Base-by-base conservation (phyloP, 1,139 yeast species). In the Scheffersomyces titani region DNA sequence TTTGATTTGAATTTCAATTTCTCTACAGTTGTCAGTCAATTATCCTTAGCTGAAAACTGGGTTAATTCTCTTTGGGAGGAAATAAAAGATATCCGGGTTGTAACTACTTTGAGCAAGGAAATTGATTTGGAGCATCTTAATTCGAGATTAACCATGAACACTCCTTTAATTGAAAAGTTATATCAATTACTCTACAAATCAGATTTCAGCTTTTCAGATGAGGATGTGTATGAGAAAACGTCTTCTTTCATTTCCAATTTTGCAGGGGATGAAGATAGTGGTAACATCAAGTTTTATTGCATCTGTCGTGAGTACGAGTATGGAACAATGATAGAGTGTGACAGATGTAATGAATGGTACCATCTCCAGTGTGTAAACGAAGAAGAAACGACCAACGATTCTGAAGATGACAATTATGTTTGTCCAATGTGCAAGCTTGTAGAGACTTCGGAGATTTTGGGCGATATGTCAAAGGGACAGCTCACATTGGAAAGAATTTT, bases 291-390 rank as follows among this genome's bases (percentile, higher is more conserved):
- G 52, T 73, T 70, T 36, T 90, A 87, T 67, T 91, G 97, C 68
- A 72, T 88, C 53, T 91, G 97, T 70, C 82, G 96, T 50, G 83
- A 81, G 56, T 74, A 76, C 21, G 96, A 90, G 65, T 80, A 79
- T 57, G 94, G 92, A 1, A 77, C 83, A 0, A 90, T 91, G 96
- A 83, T 90, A 52, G 91, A 87, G 63, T 92, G 97, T 72, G 96
- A 89, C 60, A 70, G 70, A 36, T 91, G 97, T 70, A 81, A 84
- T 54, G 96, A 90, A 66, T 89, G 96, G 96, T 91, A 85, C 68
- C 97, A 91, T 68, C 82, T 83, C 53, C 77, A 75, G 45, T 92
- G 97, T 71, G 77, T 91, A 49, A 81, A 81, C 74, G 63, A 78
- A 70, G 53, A 72, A 68, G 57, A 71, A 67, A 61, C 65, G 2